These are phyloP conservation scores for Colletotrichum tanaceti DNA, from an alignment of 2,329 filamentous ascomycete genomes.

Conservation along the genomic window DNA sequence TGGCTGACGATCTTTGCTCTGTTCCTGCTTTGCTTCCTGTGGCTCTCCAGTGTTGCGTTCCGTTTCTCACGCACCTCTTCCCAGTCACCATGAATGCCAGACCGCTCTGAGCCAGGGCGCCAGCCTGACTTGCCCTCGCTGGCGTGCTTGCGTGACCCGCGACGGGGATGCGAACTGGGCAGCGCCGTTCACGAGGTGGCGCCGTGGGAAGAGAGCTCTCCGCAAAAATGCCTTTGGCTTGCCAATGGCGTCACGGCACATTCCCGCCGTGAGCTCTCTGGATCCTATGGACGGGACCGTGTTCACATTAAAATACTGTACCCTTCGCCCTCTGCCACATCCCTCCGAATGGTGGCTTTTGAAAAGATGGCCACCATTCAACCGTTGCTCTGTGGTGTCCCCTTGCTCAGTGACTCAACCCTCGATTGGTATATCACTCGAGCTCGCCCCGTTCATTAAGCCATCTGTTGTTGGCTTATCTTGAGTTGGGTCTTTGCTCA, in stretches of 20 bases:
- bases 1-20: slow-evolving; percentile 38
- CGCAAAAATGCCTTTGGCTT: slow-evolving; percentile 24
- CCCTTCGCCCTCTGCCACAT: slow-evolving; percentile 32
- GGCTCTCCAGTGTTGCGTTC: neutral
- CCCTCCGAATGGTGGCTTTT: slow-evolving; percentile 40
- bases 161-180: slow-evolving; percentile 29
- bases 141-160: slow-evolving; percentile 31
- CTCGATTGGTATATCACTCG: slow-evolving; percentile 37
- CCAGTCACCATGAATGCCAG: slow-evolving; percentile 26
- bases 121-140: slow-evolving; percentile 5
- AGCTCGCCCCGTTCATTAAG: slow-evolving; percentile 34
- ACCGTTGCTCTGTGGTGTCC: slow-evolving; percentile 44
- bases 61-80: slow-evolving; percentile 9
- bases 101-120: too few species aligned
- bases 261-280: slow-evolving; percentile 31
- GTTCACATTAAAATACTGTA: slow-evolving; percentile 40
- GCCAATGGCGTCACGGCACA: slow-evolving; percentile 42
- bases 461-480: slow-evolving; percentile 22
- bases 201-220: slow-evolving; percentile 28
- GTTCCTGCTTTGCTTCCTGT: slow-evolving; percentile 33
- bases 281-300: slow-evolving; percentile 34
- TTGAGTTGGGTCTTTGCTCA: slow-evolving; percentile 25
- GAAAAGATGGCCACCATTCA: slow-evolving; percentile 46
- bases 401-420: slow-evolving; percentile 43
- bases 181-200: slow-evolving; percentile 12